phyloP scores from a whole-genome alignment of 2,329 filamentous ascomycete genomes.

The Exophiala sp. region DNA sequence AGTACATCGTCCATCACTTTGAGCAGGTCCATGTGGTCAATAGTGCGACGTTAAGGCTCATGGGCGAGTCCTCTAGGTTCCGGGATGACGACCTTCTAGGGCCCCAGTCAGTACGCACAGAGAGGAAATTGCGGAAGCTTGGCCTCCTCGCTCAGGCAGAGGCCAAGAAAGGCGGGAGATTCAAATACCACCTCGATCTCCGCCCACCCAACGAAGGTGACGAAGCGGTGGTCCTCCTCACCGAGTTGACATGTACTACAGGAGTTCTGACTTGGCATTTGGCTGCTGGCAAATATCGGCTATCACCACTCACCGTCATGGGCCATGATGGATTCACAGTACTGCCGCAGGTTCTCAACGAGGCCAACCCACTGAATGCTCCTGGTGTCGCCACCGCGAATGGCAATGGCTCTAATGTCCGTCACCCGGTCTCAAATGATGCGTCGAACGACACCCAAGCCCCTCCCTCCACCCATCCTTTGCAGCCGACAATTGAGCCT shows the following conservation, averaged over 20 bases:
- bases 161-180: slow-evolving; percentile 9
- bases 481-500: slow-evolving; percentile 11
- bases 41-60: slow-evolving; percentile 32
- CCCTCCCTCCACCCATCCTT: neutral
- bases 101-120: slow-evolving; percentile 28
- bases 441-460: neutral
- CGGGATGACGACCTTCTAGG: slow-evolving; percentile 29
- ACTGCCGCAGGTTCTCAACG: neutral
- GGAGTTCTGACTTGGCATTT: slow-evolving; percentile 53
- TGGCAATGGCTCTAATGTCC: neutral
- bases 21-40: slow-evolving; percentile 32
- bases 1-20: slow-evolving; percentile 24
- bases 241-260: slow-evolving; percentile 53
- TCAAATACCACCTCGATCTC: slow-evolving; percentile 58
- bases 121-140: slow-evolving; percentile 17
- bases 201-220: slow-evolving; percentile 59
- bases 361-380: neutral
- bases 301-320: slow-evolving; percentile 40
- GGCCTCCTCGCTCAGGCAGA: slow-evolving; percentile 11
- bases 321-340: slow-evolving; percentile 44
- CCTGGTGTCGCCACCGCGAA: neutral
- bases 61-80: slow-evolving; percentile 31
- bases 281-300: slow-evolving; percentile 34
- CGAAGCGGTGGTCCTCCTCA: slow-evolving; percentile 55
- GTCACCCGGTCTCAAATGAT: neutral